These are phyloP conservation scores for Berkeleyomyces basicola DNA, from an alignment of 2,329 filamentous ascomycete genomes.

Conservation along the genomic window DNA sequence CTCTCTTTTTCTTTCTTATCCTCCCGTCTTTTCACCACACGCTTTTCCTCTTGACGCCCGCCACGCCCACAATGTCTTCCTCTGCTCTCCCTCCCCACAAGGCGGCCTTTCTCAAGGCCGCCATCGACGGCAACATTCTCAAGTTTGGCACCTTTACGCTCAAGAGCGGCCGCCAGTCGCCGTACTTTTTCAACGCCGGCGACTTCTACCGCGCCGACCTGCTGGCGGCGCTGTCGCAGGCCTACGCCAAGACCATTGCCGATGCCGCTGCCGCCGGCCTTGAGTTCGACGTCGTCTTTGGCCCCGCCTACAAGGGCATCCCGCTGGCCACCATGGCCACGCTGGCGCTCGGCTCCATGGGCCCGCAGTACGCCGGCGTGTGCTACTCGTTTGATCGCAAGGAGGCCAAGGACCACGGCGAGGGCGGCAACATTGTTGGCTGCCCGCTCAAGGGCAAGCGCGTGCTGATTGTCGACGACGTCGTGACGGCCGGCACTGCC, in stretches of 20 bases:
- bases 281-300: constrained; percentile 75
- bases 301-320: constrained; percentile 92
- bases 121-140: constrained; percentile 52
- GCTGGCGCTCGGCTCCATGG: constrained; percentile 56
- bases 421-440: constrained; percentile 86
- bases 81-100: constrained; percentile 46
- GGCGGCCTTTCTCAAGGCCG: constrained; percentile 51
- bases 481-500: constrained; percentile 88
- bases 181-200: constrained; percentile 97
- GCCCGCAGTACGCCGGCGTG: constrained; percentile 48
- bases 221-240: constrained; percentile 58
- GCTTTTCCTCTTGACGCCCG: background rate
- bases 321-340: constrained; percentile 67
- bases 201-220: constrained; percentile 72
- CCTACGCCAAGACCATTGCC: constrained; percentile 57
- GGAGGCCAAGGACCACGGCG: constrained; percentile 89
- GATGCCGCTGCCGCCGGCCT: constrained; percentile 28
- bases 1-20: background rate
- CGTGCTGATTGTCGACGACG: constrained; percentile 86
- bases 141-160: constrained; percentile 75
- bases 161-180: constrained; percentile 80
- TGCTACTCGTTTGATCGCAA: constrained; percentile 92
- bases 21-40: background rate
- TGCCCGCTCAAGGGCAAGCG: constrained; percentile 69
- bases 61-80: constrained; percentile 23